Evolutionary conservation across 1,284 basidiomycete genomes (phyloP), one percentile per base, ranked within the genome.

Genomic region (Ganoderma lucidum): DNA sequence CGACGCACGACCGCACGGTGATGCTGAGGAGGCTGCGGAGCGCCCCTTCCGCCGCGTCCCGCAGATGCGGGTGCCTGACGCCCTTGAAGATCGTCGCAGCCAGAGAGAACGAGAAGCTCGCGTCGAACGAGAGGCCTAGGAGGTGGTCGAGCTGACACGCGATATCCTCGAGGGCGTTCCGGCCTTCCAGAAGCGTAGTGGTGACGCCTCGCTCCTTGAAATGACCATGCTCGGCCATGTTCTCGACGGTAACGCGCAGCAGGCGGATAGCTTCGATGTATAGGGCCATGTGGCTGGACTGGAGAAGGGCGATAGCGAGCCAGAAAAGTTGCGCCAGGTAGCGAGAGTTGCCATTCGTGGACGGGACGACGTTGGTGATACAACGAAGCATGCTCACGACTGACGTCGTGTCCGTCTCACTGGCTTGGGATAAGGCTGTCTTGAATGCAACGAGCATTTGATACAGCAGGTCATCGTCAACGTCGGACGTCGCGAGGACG

Each of bases 381-480:
- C 94, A 96, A 69, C 94, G 88, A 39, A 96, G 85, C 92, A 97
- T 96, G 81, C 92, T 93, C 74, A 95, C 88, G 44, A 96, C 87
- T 8, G 93, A 88, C 73, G 84, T 85, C n/a, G 88, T 90, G 75
- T 95, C 93, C 19, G 87, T 86, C 76, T 95, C 93, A 64, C 87
- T 84, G 63, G 89, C 83, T 71, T 88, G 88, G 23, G 82, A 80
- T 35, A 95, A 80, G 0, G 92, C 90, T 0, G 85, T 89, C 75
- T 88, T 89, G 77, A 95, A 88, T 1, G 95, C 93, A 17, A 96
- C 92, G 14, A 96, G 86, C 81, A 96, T 95, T 78, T 96, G 95
- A 75, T 96, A 96, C 63, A 96, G 84, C 68, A 95, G 88, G 77
- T 96, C 95, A 71, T 96, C 95, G 71, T 96, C 95, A 59, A 96